Evolutionary conservation across 768 basidiomycete genomes (phyloP).

Genomic region (Suillus lakei): DNA sequence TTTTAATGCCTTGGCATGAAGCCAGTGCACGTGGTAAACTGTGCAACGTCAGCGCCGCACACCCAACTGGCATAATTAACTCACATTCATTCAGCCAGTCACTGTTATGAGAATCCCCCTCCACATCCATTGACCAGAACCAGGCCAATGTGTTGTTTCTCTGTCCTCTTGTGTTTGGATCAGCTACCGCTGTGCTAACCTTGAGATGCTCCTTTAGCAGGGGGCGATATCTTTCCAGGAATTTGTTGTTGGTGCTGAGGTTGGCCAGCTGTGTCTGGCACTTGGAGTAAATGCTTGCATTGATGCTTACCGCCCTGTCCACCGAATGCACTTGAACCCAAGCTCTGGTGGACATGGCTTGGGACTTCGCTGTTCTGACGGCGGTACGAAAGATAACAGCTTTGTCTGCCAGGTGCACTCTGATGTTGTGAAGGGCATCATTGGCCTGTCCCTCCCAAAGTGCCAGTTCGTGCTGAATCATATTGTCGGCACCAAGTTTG

Average conservation of each 20-base stretch:
- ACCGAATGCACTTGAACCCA: neutral
- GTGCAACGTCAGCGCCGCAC: too few relatives aligned
- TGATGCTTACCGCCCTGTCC: neutral
- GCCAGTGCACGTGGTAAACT: neutral
- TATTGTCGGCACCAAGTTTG: neutral
- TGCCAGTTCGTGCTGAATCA: neutral
- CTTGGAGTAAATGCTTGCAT: neutral
- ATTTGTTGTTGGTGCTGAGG: neutral
- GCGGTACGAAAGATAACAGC: neutral
- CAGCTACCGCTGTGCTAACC: neutral
- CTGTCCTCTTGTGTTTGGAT: neutral
- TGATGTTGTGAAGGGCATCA: neutral
- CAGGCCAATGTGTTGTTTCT: neutral
- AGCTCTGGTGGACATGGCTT: neutral
- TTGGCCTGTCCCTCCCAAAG: neutral
- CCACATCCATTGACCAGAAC: neutral
- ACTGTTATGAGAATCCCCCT: neutral
- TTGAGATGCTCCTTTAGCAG: neutral
- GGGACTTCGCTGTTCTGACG: neutral
- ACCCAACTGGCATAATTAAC: neutral
- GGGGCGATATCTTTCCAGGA: neutral
- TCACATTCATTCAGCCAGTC: neutral
- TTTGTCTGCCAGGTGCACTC: neutral
- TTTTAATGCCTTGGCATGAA: neutral
- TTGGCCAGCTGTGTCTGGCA: neutral